Percentiles rank a stretch among this genome's conserved stretches.
These are phyloP conservation scores for Hypoxylon rickii DNA, from an alignment of 495 filamentous ascomycete genomes.

Conservation along the genomic window DNA sequence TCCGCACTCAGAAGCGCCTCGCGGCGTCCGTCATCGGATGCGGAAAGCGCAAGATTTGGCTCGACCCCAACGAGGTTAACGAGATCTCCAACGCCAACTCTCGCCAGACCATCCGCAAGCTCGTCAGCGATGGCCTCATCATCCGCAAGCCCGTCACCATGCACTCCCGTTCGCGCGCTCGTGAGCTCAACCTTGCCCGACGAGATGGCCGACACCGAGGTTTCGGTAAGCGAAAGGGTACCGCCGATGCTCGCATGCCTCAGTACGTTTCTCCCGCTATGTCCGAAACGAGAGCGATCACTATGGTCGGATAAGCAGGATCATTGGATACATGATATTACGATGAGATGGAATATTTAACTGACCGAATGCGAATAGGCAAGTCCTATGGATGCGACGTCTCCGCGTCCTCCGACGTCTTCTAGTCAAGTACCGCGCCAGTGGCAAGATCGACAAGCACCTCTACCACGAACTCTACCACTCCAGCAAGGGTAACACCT, in stretches of 20 bases:
- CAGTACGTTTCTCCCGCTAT: constrained; percentile 63
- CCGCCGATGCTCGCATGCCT: constrained; percentile 98
- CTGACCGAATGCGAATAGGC: constrained; percentile 59
- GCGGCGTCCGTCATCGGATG: constrained; percentile 96
- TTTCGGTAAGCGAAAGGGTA: constrained; percentile 99
- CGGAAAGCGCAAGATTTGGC: constrained; percentile 99
- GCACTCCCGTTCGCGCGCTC: constrained; percentile 96
- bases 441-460: constrained; percentile 99
- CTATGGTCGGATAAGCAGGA: not conserved
- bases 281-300: not conserved
- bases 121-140: constrained; percentile 99
- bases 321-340: not conserved
- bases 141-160: constrained; percentile 99
- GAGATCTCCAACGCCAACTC: constrained; percentile 99
- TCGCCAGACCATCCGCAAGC: constrained; percentile 99
- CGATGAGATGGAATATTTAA: not conserved
- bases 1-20: constrained; percentile 99
- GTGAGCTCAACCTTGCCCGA: constrained; percentile 86
- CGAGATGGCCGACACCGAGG: constrained; percentile 94
- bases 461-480: constrained; percentile 99
- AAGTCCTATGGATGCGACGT: constrained; percentile 99
- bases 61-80: constrained; percentile 98
- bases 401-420: constrained; percentile 98
- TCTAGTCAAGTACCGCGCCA: constrained; percentile 98
- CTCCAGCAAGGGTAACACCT: constrained; percentile 99